Evolutionary conservation across 306 rosid genomes (phyloP).

Genomic region (Casuarina equisetifolia): DNA sequence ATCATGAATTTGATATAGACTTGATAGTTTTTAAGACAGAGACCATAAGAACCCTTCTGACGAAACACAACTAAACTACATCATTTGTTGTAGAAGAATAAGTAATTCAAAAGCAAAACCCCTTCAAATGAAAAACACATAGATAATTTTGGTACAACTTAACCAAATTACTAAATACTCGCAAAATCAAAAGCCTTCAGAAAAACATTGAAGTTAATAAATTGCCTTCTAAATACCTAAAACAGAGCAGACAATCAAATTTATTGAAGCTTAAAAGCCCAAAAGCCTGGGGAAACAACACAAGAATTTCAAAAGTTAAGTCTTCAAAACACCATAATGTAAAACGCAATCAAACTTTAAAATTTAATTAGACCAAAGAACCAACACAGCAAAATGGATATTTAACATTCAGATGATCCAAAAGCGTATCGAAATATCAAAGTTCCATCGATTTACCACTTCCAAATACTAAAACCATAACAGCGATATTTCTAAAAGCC

Average conservation of each 20-base stretch:
- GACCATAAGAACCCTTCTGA: background rate
- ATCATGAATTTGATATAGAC: background rate
- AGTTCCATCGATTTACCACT: background rate
- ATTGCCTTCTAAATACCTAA: background rate
- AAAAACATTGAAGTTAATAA: background rate
- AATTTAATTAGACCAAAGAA: background rate
- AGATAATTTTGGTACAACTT: background rate
- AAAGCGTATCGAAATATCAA: too few relatives aligned
- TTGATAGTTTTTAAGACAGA: background rate
- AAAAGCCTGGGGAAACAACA: background rate
- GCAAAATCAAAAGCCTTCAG: background rate
- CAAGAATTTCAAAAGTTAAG: too few relatives aligned
- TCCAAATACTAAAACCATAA: background rate
- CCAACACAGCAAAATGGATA: too few relatives aligned
- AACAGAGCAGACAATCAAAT: background rate
- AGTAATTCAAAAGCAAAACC: background rate
- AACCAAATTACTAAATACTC: background rate
- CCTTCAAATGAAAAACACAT: background rate
- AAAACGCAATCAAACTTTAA: background rate
- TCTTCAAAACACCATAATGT: background rate
- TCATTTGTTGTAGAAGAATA: background rate
- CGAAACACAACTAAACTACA: conserved; percentile 8
- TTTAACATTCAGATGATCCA: too few relatives aligned
- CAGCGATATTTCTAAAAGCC: background rate
- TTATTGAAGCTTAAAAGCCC: background rate